Conservation (phyloP, 2,329 filamentous ascomycete species). For the Penicillium nordicum region DNA sequence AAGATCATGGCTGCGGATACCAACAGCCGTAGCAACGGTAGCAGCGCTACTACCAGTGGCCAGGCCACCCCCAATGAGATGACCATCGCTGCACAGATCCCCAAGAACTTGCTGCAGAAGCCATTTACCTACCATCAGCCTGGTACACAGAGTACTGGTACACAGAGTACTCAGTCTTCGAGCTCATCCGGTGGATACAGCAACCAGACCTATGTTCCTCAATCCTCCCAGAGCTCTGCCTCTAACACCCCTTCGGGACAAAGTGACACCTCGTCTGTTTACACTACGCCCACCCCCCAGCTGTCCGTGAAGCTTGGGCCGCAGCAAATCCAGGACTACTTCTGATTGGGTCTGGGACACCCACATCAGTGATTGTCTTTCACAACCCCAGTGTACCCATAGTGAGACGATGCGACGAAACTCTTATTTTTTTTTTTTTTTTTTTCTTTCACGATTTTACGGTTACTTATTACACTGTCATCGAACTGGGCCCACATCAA, state of each 20-base stretch:
- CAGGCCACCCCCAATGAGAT: constrained; percentile 41
- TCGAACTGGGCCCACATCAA: constrained; percentile 21
- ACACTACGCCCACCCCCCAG: constrained; percentile 28
- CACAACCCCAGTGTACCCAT: constrained; percentile 36
- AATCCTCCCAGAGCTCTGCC: constrained; percentile 15
- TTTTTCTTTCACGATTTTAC: constrained; percentile 28
- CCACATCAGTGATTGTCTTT: constrained; percentile 20
- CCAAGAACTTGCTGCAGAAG: constrained; percentile 32
- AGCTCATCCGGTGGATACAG: constrained; percentile 26
- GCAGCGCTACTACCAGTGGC: constrained; percentile 30
- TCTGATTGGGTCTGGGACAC: constrained; percentile 24
- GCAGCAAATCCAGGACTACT: constrained; percentile 35
- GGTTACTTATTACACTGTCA: constrained; percentile 23
- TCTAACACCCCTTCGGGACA: constrained; percentile 29
- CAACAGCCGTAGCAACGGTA: constrained; percentile 37
- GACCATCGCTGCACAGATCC: constrained; percentile 33
- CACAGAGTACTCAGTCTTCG: constrained; percentile 26
- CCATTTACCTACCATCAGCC: constrained; percentile 28
- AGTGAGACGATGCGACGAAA: constrained; percentile 37
- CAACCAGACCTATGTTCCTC: constrained; percentile 24
- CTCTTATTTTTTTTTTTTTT: neutral
- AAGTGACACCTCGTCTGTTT: constrained; percentile 31
- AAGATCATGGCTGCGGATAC: constrained; percentile 67
- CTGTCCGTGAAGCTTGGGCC: constrained; percentile 28
- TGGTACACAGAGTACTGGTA: constrained; percentile 28